Percentiles rank a stretch among this genome's conserved stretches.
Conservation (phyloP, 148 eudicot species). For the Beta vulgaris region DNA sequence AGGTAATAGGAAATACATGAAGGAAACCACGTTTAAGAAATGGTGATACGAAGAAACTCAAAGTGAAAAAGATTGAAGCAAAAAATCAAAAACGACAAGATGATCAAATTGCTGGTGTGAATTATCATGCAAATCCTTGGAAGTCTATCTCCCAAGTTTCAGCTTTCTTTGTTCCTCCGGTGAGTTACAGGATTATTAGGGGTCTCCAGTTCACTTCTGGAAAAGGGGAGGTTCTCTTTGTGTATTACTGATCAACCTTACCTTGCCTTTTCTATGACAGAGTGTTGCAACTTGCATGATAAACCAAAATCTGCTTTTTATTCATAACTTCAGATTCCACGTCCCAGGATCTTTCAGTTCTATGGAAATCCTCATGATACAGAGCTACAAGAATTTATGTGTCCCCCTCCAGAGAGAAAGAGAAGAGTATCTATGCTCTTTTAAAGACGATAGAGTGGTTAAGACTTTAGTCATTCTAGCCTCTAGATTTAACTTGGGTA, state of each 20-base stretch:
- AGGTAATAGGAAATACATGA: constrained; percentile 1
- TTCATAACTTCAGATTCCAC: background rate
- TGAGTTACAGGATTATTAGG: background rate
- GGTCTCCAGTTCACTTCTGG: background rate
- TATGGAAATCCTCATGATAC: background rate
- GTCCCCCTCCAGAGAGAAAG: background rate
- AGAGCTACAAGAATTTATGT: background rate
- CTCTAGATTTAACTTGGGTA: no score
- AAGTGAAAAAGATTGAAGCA: background rate
- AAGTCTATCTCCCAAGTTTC: background rate
- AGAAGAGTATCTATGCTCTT: background rate
- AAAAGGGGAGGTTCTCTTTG: background rate
- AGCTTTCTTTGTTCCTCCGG: background rate
- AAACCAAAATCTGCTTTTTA: background rate
- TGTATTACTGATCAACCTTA: background rate
- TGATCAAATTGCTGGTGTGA: background rate
- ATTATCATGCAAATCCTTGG: background rate
- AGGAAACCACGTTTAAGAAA: background rate
- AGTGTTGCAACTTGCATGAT: background rate
- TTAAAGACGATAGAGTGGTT: no score
- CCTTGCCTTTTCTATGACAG: background rate
- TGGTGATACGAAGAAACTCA: background rate
- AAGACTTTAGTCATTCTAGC: no score
- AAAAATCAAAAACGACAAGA: background rate
- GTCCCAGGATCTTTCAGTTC: background rate